Evolutionary conservation across 495 filamentous ascomycete species (phyloP), one percentile per base, ranked within the genome.

Genomic region (Talaromyces nanjingensis): DNA sequence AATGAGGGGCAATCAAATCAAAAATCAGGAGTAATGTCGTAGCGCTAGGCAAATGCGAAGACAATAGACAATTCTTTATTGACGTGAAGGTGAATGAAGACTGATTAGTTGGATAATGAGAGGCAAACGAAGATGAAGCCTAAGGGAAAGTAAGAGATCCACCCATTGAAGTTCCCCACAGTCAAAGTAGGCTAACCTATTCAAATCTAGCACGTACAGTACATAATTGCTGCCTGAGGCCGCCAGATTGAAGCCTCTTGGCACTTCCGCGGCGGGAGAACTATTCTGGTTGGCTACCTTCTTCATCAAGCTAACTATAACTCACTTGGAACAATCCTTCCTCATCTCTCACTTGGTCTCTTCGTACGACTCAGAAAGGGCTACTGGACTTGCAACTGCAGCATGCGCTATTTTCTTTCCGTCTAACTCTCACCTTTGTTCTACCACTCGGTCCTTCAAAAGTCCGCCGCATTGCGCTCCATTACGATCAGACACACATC

Each of bases 151-250:
- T 56, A 56, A 56, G 22, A 22, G 27, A 56, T 14, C 27, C 22
- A 56, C 22, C 6, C 2, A n/a, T 2, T 12, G 12, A 18, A 16
- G 53, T 56, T 56, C 53, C 27, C 53, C 53, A 56, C 53, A 56
- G 6, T 25, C 4, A 3, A 16, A 14, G 4, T 2, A 56, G 53
- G 1, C 24, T 29, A 56, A n/a, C 53, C 22, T 56, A 14, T 56
- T 56, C 6, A 27, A 1, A 5, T 1, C 16, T 55, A 55, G 52
- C 4, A 2, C 27, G 27, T 27, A 16, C 14, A 42, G 1, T 16
- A n/a, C n/a, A n/a, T n/a, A 42, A 42, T 3, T 49, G n/a, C 45
- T 56, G 53, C 53, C 53, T 56, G 22, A 56, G 53, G 53, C 53
- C 27, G 52, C 20, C 1, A 45, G 29, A 31, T 31, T 31, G 6